phyloP scores from a whole-genome alignment of 2,329 filamentous ascomycete species.

The Thielaviopsis populi region DNA sequence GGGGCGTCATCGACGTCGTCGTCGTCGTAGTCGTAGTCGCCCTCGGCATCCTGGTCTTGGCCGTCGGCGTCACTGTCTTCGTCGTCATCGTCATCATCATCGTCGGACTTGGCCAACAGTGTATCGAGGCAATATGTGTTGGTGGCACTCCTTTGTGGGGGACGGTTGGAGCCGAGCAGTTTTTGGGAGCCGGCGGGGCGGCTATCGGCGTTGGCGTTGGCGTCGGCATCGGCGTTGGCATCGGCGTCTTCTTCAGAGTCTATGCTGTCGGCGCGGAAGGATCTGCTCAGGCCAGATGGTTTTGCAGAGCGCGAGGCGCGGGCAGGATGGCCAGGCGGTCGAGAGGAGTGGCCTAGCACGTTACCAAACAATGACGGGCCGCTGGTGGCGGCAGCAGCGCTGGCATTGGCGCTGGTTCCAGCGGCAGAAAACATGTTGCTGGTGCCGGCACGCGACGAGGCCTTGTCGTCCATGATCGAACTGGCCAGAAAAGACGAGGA shows the following conservation, averaged over 20 bases:
- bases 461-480: slow-evolving; percentile 34
- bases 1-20: slow-evolving; percentile 24
- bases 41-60: slow-evolving; percentile 22
- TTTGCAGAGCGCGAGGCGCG: slow-evolving; percentile 21
- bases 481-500: slow-evolving; percentile 41
- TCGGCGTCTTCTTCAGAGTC: slow-evolving; percentile 12
- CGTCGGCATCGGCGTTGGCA: too few relatives aligned
- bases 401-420: background rate
- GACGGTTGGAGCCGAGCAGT: background rate
- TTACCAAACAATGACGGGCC: background rate
- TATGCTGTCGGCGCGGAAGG: slow-evolving; percentile 22
- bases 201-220: background rate
- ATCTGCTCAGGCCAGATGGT: slow-evolving; percentile 38
- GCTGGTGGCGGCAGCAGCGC: background rate
- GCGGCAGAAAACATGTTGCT: slow-evolving; percentile 7
- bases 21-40: slow-evolving; percentile 27
- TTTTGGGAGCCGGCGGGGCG: background rate
- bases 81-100: slow-evolving; percentile 21
- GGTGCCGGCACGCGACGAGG: slow-evolving; percentile 13
- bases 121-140: slow-evolving; percentile 20
- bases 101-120: slow-evolving; percentile 8
- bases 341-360: background rate
- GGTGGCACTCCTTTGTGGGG: slow-evolving; percentile 18
- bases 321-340: background rate
- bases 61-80: slow-evolving; percentile 21